A percentile compares a stretch with the other conserved stretches of the same genome.
Conservation (phyloP, 768 basidiomycete genomes). For the Calvatia gigantea region DNA sequence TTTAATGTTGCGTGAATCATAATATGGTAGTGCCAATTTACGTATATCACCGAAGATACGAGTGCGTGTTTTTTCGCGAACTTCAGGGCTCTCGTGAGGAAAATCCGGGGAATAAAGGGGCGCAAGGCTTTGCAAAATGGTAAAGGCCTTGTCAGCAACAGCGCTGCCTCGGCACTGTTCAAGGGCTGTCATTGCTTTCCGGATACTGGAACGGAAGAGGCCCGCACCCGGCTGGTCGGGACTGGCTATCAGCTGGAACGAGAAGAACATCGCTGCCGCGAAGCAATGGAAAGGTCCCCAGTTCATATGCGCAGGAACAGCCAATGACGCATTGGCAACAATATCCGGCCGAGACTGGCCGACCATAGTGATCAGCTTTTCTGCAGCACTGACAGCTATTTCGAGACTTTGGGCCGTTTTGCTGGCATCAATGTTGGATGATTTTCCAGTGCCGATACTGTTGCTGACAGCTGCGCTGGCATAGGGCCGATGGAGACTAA, state of each 20-base stretch:
- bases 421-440: slow-evolving; percentile 29
- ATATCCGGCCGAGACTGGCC: slow-evolving; percentile 76
- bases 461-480: slow-evolving; percentile 38
- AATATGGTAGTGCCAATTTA: slow-evolving; percentile 80
- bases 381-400: slow-evolving; percentile 72
- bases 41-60: slow-evolving; percentile 64
- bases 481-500: slow-evolving; percentile 80
- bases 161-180: slow-evolving; percentile 62
- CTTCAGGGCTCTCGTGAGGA: slow-evolving; percentile 42
- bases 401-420: slow-evolving; percentile 62
- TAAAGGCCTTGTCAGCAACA: slow-evolving; percentile 72
- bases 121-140: slow-evolving; percentile 66
- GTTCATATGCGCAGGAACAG: slow-evolving; percentile 79
- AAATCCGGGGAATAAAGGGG: slow-evolving; percentile 72
- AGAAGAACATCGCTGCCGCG: slow-evolving; percentile 87
- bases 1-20: slow-evolving; percentile 58
- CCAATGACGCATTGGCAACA: slow-evolving; percentile 60
- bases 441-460: slow-evolving; percentile 21
- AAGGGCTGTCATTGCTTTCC: slow-evolving; percentile 61
- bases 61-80: slow-evolving; percentile 56
- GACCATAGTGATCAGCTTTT: slow-evolving; percentile 75
- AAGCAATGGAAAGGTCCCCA: slow-evolving; percentile 85
- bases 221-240: slow-evolving; percentile 77
- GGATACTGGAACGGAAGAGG: slow-evolving; percentile 73
- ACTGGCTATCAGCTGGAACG: slow-evolving; percentile 81